These are phyloP conservation scores for Cerioporus squamosus DNA, from an alignment of 1,284 basidiomycete genomes.

Conservation along the genomic window DNA sequence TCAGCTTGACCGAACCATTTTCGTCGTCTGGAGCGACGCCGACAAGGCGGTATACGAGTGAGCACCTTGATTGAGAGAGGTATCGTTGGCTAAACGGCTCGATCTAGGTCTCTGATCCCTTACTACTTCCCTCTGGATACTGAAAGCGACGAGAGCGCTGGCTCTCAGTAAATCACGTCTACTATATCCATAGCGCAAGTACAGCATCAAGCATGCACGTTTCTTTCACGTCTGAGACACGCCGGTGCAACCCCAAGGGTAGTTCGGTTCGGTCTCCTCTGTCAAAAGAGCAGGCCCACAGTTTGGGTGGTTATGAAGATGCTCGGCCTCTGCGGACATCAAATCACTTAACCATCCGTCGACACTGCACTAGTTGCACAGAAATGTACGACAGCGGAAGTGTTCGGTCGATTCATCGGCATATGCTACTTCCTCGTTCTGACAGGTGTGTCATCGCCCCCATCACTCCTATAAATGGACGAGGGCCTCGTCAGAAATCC, in stretches of 20 bases:
- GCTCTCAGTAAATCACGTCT: no score
- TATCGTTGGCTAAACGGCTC: not conserved
- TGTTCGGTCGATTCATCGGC: no score
- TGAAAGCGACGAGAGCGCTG: no score
- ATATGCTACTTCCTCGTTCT: no score
- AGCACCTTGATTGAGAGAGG: conserved; percentile 31
- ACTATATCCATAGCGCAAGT: no score
- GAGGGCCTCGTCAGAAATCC: conserved; percentile 44
- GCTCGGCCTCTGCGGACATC: no score
- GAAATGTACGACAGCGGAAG: conserved; percentile 50
- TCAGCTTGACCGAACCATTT: conserved; percentile 75
- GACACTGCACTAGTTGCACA: conserved; percentile 20
- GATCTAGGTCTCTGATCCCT: conserved; percentile 55
- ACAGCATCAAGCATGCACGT: no score
- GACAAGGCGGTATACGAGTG: conserved; percentile 72
- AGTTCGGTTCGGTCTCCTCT: no score
- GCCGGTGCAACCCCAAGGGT: no score
- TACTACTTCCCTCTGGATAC: conserved; percentile 58
- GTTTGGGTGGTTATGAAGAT: conserved; percentile 39
- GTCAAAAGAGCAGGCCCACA: conserved; percentile 43
- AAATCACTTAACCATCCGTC: no score
- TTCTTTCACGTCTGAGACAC: no score
- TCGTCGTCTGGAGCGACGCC: conserved; percentile 71
- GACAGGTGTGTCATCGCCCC: no score
- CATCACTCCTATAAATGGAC: conserved; percentile 46